Percentiles rank a stretch among this genome's conserved stretches.
phyloP scores from a whole-genome alignment of 2,329 filamentous ascomycete species.

The Plectosphaerella plurivora region DNA sequence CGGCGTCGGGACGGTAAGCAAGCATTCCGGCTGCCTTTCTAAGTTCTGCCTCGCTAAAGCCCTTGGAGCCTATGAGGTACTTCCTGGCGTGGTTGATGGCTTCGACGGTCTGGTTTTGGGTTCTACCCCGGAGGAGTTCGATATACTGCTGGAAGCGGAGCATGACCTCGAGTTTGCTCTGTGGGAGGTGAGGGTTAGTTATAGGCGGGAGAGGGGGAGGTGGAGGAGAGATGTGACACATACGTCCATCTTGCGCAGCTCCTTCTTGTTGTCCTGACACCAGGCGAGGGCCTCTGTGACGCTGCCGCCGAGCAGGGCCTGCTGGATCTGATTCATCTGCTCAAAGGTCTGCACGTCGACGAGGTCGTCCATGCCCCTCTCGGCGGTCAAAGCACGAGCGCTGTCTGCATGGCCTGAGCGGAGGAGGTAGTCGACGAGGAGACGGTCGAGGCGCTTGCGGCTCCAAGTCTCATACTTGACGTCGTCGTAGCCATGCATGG shows the following conservation, averaged over 20 bases:
- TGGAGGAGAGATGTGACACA: conserved; percentile 18
- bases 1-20: conserved; percentile 62
- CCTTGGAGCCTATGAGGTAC: conserved; percentile 67
- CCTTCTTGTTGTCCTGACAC: conserved; percentile 92
- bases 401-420: conserved; percentile 77
- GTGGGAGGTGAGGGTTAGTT: conserved; percentile 5
- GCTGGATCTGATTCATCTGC: conserved; percentile 72
- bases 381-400: conserved; percentile 68
- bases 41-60: conserved; percentile 65
- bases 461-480: conserved; percentile 94
- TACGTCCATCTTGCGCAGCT: conserved; percentile 81
- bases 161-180: conserved; percentile 88
- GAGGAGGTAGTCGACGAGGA: conserved; percentile 90
- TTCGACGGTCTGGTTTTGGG: conserved; percentile 63
- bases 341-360: conserved; percentile 89
- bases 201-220: background rate
- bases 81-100: conserved; percentile 80
- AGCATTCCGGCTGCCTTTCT: conserved; percentile 74
- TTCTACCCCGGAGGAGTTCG: conserved; percentile 71
- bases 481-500: conserved; percentile 77
- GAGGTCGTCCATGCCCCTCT: conserved; percentile 72
- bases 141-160: conserved; percentile 93
- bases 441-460: conserved; percentile 70
- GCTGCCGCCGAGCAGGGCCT: conserved; percentile 64
- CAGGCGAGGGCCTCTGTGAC: conserved; percentile 79